These are phyloP conservation scores for Kernera saxatilis DNA, from an alignment of 345 rosid genomes.

Conservation along the genomic window DNA sequence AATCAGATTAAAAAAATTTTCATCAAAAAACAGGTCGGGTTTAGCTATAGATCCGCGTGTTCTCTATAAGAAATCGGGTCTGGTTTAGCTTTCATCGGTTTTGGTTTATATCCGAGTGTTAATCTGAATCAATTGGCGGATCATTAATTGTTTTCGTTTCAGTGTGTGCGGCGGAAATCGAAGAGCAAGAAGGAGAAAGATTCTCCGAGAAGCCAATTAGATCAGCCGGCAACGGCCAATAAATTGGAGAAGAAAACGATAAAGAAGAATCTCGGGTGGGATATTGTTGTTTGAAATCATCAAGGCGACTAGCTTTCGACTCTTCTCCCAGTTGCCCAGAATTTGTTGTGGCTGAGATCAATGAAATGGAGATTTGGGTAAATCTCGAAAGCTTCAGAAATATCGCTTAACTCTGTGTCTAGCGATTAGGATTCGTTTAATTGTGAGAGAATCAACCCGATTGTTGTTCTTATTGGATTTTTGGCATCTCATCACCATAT, in stretches of 20 bases:
- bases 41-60: too few relatives aligned
- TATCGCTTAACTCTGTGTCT: too few relatives aligned
- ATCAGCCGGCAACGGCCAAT: conserved; percentile 24
- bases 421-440: too few relatives aligned
- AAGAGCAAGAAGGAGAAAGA: conserved; percentile 24
- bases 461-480: too few relatives aligned
- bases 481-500: too few relatives aligned
- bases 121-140: too few relatives aligned
- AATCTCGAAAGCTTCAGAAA: conserved; percentile 27
- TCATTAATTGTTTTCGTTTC: conserved; percentile 25
- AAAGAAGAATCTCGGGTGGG: conserved; percentile 30
- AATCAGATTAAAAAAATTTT: too few relatives aligned
- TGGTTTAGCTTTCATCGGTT: too few relatives aligned
- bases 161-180: conserved; percentile 22
- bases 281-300: conserved; percentile 26
- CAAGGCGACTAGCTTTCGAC: conserved; percentile 12
- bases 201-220: conserved; percentile 28
- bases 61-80: too few relatives aligned
- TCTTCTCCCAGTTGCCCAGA: conserved; percentile 26
- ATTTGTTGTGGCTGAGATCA: conserved; percentile 31
- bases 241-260: conserved; percentile 14
- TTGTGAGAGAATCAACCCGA: too few relatives aligned
- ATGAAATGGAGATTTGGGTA: conserved; percentile 25
- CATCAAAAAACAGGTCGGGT: too few relatives aligned
- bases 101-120: too few relatives aligned